These are phyloP conservation scores for Cucurbita ficifolia DNA, from an alignment of 306 rosid genomes.

Conservation along the genomic window DNA sequence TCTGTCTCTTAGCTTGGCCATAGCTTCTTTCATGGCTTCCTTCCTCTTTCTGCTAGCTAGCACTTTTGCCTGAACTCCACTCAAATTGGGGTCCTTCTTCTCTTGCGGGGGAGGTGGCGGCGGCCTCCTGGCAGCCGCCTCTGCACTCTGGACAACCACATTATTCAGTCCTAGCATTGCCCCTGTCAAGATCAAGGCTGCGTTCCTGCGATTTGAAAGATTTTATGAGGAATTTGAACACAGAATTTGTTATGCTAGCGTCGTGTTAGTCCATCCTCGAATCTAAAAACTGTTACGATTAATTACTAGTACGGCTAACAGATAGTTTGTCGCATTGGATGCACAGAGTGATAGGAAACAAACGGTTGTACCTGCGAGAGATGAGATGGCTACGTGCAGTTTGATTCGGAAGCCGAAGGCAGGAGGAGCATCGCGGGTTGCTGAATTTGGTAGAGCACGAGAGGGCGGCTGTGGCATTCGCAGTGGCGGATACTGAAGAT, in stretches of 20 bases:
- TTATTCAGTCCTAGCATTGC: slow-evolving; percentile 21
- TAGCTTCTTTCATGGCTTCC: slow-evolving; percentile 60
- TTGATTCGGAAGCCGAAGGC: slow-evolving; percentile 3
- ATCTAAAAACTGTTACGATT: too few species aligned
- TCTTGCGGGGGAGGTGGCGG: slow-evolving; percentile 54
- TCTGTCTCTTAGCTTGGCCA: slow-evolving; percentile 44
- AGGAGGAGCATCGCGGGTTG: neutral
- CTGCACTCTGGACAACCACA: slow-evolving; percentile 24
- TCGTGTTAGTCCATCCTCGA: too few species aligned
- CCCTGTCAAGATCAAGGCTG: slow-evolving; percentile 35
- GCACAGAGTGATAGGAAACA: too few species aligned
- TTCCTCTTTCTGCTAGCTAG: slow-evolving; percentile 82
- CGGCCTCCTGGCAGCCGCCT: slow-evolving; percentile 53
- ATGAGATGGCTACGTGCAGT: neutral
- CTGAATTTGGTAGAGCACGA: neutral
- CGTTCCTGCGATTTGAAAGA: slow-evolving; percentile 14
- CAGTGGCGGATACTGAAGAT: slow-evolving; percentile 24
- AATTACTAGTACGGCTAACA: too few species aligned
- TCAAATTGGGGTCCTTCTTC: slow-evolving; percentile 69
- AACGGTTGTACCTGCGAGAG: slow-evolving; percentile 14
- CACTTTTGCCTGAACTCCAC: slow-evolving; percentile 71
- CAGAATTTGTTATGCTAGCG: too few species aligned
- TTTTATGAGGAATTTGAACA: neutral
- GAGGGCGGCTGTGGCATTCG: slow-evolving; percentile 11
- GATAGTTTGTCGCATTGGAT: neutral